Conservation (phyloP, 169 alveolate genomes). For the Eimeria acervulina region DNA sequence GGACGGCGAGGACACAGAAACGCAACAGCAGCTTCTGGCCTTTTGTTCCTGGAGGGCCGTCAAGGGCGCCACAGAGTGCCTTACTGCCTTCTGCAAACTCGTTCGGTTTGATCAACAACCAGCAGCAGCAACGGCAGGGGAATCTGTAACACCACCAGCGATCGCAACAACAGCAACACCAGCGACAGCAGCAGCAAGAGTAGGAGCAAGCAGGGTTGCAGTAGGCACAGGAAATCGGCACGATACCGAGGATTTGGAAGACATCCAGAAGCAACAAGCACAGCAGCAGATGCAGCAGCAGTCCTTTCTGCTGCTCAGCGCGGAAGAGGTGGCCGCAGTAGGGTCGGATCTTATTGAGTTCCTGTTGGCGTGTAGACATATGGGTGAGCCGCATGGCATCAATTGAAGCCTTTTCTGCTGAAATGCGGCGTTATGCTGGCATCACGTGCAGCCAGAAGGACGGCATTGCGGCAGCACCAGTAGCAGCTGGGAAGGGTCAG, state of each 20-base stretch:
- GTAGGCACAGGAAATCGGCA: background rate
- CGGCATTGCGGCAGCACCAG: background rate
- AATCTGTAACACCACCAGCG: background rate
- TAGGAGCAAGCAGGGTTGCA: background rate
- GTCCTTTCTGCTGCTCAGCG: conserved; percentile 7
- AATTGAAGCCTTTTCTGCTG: background rate
- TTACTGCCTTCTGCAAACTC: background rate
- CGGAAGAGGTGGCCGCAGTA: background rate
- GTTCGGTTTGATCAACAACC: background rate
- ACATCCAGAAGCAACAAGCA: background rate
- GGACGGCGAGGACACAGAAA: background rate
- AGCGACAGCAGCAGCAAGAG: conserved; percentile 11
- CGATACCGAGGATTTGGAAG: background rate
- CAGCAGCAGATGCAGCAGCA: background rate
- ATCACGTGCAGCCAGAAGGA: background rate
- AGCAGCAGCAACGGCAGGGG: background rate
- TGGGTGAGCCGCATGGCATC: background rate
- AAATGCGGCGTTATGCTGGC: background rate
- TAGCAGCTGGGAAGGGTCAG: background rate
- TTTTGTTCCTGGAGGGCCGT: conserved; percentile 63
- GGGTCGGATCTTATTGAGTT: conserved; percentile 7
- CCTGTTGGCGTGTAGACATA: conserved; percentile 32
- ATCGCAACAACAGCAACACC: background rate
- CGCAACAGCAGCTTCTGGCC: conserved; percentile 37
- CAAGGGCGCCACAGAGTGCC: conserved; percentile 58